Evolutionary conservation across 2,329 filamentous ascomycete species (phyloP), one percentile per base, ranked within the genome.

Genomic region (Chaetothyriales sp.): DNA sequence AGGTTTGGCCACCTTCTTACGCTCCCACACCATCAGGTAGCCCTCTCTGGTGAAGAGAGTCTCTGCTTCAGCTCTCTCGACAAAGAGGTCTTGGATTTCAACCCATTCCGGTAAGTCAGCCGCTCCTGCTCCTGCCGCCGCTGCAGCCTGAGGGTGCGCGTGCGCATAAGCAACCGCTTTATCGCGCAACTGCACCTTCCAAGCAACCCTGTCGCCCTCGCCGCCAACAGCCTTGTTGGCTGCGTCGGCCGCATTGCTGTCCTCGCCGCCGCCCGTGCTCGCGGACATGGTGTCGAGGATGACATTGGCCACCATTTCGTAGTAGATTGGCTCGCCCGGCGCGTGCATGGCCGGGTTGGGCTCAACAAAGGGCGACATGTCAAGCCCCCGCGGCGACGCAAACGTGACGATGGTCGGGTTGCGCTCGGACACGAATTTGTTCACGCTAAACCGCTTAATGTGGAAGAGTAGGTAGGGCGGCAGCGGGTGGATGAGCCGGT

Each of bases 401-500:
- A 97, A 98, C 0, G 90, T 97, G 57, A 98, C 92, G 63, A 98
- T 98, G 8, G 92, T 98, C 1, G 90, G 92, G 67, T 98, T 98
- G 48, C 92, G 85, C 70, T 97, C 90, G 1, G 85, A 80, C 18
- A 98, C 86, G 64, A 98, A 98, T 67, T 95, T 95, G 74, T 98
- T 98, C 59, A 85, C 83, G 60, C 83, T 87, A 76, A 98, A 98
- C 61, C 92, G 88, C 73, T 97, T 97, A 72, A 97, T 83, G 72
- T 98, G 90, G 71, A 98, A 88, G 50, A 92, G 74, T 18, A 98
- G 80, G 65, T 85, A 97, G 0, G 89, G 90, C 0, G 92, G 92
- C 0, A 98, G 76, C 0, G 92, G 92, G 63, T 95, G 89, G 47
- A 94, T 72, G 4, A 98, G 76, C 15, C 90, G 82, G 70, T 95